Conservation (phyloP, 108 stramenopile genomes). For the Skeletonema marinoi region DNA sequence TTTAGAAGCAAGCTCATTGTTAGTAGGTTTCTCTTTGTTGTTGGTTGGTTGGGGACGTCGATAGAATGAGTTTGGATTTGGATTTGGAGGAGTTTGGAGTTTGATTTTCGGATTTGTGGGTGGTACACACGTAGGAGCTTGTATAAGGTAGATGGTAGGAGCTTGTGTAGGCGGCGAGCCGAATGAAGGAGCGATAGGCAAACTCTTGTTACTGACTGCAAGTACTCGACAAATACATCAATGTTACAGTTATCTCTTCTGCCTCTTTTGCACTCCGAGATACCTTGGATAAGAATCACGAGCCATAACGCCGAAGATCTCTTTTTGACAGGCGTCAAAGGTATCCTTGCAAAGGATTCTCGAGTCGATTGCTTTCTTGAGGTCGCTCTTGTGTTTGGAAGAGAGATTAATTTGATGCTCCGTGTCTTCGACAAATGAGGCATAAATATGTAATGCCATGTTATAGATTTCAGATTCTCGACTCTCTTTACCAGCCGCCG, state of each 20-base stretch:
- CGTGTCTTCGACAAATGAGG: background rate
- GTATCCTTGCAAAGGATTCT: constrained; percentile 25
- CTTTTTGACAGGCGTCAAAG: constrained; percentile 44
- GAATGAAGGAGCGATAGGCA: background rate
- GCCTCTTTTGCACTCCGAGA: background rate
- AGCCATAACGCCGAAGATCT: constrained; percentile 52
- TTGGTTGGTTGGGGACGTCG: too few species aligned
- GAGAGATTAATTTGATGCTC: constrained; percentile 44
- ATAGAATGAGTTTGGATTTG: too few species aligned
- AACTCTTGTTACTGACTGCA: too few species aligned
- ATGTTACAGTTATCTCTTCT: background rate
- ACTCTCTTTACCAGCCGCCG: background rate
- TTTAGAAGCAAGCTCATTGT: background rate
- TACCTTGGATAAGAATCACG: constrained; percentile 51
- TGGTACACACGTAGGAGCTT: background rate
- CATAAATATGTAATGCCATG: constrained; percentile 24
- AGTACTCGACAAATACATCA: background rate
- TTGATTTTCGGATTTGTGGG: background rate
- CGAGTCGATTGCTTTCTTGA: constrained; percentile 32
- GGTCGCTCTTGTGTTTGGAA: constrained; percentile 31
- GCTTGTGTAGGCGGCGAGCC: too few species aligned
- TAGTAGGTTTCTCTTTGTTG: too few species aligned
- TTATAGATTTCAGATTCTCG: background rate
- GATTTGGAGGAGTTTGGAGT: too few species aligned
- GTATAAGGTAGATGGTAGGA: too few species aligned